Evolutionary conservation across 1,284 basidiomycete species (phyloP).

Genomic region (Sparassis latifolia): DNA sequence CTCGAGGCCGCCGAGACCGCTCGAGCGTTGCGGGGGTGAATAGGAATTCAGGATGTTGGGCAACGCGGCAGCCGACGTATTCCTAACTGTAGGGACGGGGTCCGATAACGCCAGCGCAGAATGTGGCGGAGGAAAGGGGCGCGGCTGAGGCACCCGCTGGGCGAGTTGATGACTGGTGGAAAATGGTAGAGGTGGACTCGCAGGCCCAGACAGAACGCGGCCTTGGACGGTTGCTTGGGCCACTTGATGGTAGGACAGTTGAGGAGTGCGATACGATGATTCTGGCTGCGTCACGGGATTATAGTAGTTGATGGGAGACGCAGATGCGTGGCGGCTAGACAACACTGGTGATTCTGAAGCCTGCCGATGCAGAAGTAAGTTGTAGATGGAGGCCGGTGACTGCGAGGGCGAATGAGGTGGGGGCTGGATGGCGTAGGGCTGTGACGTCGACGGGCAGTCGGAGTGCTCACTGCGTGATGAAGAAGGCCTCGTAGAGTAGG

Average conservation of each 20-base stretch:
- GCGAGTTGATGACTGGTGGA: slow-evolving; percentile 7
- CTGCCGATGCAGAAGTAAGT: slow-evolving; percentile 6
- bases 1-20: slow-evolving; percentile 36
- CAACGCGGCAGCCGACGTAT: slow-evolving; percentile 14
- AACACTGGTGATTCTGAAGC: slow-evolving; percentile 11
- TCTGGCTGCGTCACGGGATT: slow-evolving; percentile 8
- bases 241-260: slow-evolving; percentile 9
- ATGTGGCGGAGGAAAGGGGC: slow-evolving; percentile 3
- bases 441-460: slow-evolving; percentile 7
- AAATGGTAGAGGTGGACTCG: background rate
- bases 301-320: slow-evolving; percentile 13
- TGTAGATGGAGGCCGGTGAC: slow-evolving; percentile 6
- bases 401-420: slow-evolving; percentile 10
- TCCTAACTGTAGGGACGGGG: slow-evolving; percentile 2
- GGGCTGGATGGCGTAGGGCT: slow-evolving; percentile 7
- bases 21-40: slow-evolving; percentile 17
- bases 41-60: slow-evolving; percentile 20
- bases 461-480: slow-evolving; percentile 14
- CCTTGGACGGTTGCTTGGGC: slow-evolving; percentile 3
- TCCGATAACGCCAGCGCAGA: slow-evolving; percentile 1
- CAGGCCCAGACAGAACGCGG: slow-evolving; percentile 4
- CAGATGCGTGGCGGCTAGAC: slow-evolving; percentile 7
- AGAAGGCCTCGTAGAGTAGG: slow-evolving; percentile 9
- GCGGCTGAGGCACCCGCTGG: slow-evolving; percentile 6
- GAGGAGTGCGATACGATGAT: slow-evolving; percentile 4